phyloP scores from a whole-genome alignment of 176 grass and related monocot genomes.

The Dendrocalamus sinicus region DNA sequence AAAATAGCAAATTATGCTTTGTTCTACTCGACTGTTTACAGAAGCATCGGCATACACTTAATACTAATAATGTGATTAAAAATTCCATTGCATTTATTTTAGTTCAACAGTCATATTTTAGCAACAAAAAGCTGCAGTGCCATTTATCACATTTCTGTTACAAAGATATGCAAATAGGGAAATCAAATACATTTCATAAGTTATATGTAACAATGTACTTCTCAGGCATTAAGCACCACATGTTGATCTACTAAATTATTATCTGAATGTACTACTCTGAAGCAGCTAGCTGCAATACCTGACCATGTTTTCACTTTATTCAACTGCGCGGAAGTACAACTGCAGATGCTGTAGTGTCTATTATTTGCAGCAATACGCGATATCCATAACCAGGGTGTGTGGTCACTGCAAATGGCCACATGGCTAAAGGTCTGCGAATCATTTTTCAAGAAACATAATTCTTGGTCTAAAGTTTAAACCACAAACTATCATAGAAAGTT shows the following conservation, averaged over 20 bases:
- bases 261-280: slow-evolving; percentile 27
- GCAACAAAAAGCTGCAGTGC: slow-evolving; percentile 11
- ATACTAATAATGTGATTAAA: slow-evolving; percentile 10
- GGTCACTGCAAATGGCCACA: not conserved
- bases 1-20: slow-evolving; percentile 28
- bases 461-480: not conserved
- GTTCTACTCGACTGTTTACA: slow-evolving; percentile 9
- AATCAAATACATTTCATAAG: not conserved
- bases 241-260: slow-evolving; percentile 12
- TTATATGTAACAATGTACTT: not conserved
- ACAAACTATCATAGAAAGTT: not conserved
- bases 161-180: not conserved
- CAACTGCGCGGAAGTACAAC: not conserved
- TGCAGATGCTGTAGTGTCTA: slow-evolving; percentile 2
- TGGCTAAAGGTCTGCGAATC: slow-evolving; percentile 22
- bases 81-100: not conserved
- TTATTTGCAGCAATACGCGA: slow-evolving; percentile 18
- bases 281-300: slow-evolving; percentile 2
- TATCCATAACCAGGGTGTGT: slow-evolving; percentile 24
- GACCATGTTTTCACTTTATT: slow-evolving; percentile 31
- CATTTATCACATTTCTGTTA: not conserved
- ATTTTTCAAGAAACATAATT: slow-evolving; percentile 5
- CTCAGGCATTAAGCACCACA: not conserved
- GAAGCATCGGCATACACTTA: not conserved
- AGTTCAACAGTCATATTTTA: slow-evolving; percentile 6